Base-by-base conservation (phyloP, 495 filamentous ascomycete genomes). In the Acidomyces sp. region DNA sequence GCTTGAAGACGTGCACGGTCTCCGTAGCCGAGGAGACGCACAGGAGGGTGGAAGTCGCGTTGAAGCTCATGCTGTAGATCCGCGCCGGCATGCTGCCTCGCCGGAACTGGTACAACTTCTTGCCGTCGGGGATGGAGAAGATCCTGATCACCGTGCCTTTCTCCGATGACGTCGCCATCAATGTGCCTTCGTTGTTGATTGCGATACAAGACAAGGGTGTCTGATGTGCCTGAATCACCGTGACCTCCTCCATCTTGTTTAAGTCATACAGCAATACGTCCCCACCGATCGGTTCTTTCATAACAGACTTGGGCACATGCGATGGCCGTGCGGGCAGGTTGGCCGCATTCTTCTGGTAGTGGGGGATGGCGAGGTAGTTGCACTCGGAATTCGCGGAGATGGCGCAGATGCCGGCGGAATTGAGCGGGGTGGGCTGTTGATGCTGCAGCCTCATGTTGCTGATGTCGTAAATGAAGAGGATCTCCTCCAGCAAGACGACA, bases 41-140 rank as follows among this genome's bases (percentile, higher is more conserved):
- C 25, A 97, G 77, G 2, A 97, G 70, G 5, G 88, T 90, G 3
- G 85, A 92, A 23, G 80, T 86, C 12, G 84, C 72, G 58, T 97
- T 97, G 67, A 96, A 97, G n/a, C 85, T 90, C 90, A 97, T 95
- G 74, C 85, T 92, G 60, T 82, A 94, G 43, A 97, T 96, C 16
- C 81, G 76, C 3, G 85, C 83, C 0, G 90, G 90, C 60, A 93
- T 93, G 7, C 86, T 92, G 19, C 90, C 90, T 46, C 90, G 72
- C 40, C 90, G 77, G 58, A 97, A 97, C 55, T 97, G 88, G 52
- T 80, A 94, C 13, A 97, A 72, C 56, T 93, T 97, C 49, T 85
- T 78, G 4, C 81, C 87, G 41, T 77, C 70, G 3, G 90, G 92
- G 3, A 97, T 70, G 0, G 82, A 80, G 60, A 96, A 96, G 28